Conservation (phyloP, 2,329 filamentous ascomycete genomes). For the Colletotrichum theobromicola region DNA sequence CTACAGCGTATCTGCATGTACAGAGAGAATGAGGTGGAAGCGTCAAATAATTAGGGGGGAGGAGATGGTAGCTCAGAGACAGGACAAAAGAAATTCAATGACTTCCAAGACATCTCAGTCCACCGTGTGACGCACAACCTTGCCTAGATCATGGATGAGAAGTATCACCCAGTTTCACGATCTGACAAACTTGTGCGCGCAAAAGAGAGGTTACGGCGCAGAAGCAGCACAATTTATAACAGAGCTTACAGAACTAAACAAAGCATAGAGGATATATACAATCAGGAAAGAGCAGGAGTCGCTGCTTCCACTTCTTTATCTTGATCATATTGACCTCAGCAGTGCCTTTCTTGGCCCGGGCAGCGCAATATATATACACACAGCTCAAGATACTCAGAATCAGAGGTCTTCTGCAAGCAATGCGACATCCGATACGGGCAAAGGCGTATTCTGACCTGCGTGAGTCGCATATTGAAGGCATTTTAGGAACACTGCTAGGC, state of each 20-base stretch:
- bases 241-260: neutral
- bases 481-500: neutral
- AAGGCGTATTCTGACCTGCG: too few species aligned
- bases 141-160: neutral
- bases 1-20: neutral
- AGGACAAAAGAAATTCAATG: neutral
- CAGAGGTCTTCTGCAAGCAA: neutral
- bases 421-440: too few species aligned
- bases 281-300: neutral
- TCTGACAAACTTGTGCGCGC: neutral
- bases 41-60: fast-evolving
- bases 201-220: neutral
- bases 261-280: fast-evolving
- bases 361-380: neutral
- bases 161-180: neutral
- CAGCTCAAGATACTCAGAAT: neutral
- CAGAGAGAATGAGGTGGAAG: neutral
- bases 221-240: neutral
- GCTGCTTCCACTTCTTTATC: neutral
- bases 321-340: fast-evolving
- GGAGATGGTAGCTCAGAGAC: neutral
- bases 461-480: too few species aligned
- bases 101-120: neutral
- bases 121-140: fast-evolving
- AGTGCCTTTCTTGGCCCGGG: neutral